Percentiles rank a stretch among this genome's conserved stretches.
Evolutionary conservation across 495 filamentous ascomycete species (phyloP).

Genomic region (Delitschia confertaspora): DNA sequence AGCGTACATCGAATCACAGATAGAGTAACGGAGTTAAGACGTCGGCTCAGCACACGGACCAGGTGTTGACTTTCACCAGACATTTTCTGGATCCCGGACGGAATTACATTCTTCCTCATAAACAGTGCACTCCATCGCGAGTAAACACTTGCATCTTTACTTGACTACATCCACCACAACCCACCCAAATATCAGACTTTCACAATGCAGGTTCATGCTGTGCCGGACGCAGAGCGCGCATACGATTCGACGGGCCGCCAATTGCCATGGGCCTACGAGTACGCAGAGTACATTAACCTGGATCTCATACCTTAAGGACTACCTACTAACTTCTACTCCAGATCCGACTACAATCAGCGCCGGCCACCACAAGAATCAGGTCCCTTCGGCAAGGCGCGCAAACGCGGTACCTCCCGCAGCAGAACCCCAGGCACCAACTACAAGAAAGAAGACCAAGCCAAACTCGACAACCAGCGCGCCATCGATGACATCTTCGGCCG

Average conservation of each 20-base stretch:
- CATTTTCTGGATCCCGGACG: too few species aligned
- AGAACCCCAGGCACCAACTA: slow-evolving; percentile 52
- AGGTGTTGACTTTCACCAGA: too few species aligned
- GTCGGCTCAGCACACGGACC: too few species aligned
- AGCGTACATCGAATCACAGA: too few species aligned
- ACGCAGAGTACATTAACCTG: slow-evolving; percentile 45
- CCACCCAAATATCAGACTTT: too few species aligned
- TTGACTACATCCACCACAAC: too few species aligned
- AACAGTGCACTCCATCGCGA: too few species aligned
- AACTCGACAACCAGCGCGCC: slow-evolving; percentile 34
- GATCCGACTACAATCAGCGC: slow-evolving; percentile 39
- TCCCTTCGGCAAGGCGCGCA: slow-evolving; percentile 49
- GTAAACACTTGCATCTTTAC: too few species aligned
- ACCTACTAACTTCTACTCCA: slow-evolving; percentile 34
- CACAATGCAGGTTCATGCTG: slow-evolving; percentile 55
- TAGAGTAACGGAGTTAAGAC: too few species aligned
- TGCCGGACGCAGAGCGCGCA: slow-evolving; percentile 56
- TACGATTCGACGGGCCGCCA: slow-evolving; percentile 50
- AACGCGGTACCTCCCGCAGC: slow-evolving; percentile 43
- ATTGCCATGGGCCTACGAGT: slow-evolving; percentile 54
- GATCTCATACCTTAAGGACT: slow-evolving; percentile 4
- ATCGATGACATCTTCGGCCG: slow-evolving; percentile 29
- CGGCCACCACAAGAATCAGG: slow-evolving; percentile 52
- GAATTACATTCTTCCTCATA: too few species aligned
- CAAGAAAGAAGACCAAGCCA: slow-evolving; percentile 45